These are phyloP conservation scores for Beta lomatogona DNA, from an alignment of 179 eudicot species.

Conservation along the genomic window DNA sequence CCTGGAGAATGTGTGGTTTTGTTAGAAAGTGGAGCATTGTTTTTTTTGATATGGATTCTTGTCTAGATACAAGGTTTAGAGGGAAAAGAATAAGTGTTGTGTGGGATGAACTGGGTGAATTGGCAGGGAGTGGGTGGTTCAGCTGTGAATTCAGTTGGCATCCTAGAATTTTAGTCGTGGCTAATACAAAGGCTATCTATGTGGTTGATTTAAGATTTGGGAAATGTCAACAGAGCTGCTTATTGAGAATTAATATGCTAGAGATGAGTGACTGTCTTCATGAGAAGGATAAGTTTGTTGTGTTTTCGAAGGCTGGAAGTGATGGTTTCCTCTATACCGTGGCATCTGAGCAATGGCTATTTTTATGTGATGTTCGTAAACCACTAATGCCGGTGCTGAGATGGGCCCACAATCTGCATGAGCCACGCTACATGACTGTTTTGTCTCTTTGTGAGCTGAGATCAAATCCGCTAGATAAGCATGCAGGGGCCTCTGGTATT, in stretches of 20 bases:
- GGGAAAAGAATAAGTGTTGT: conserved; percentile 46
- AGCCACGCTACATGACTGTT: conserved; percentile 53
- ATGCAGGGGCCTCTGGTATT: conserved; percentile 55
- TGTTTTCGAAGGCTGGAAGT: conserved; percentile 58
- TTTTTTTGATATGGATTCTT: conserved; percentile 47
- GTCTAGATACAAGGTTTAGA: conserved; percentile 23
- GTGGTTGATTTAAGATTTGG: conserved; percentile 63
- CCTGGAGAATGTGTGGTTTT: conserved; percentile 32
- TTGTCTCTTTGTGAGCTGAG: conserved; percentile 56
- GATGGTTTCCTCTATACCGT: conserved; percentile 55
- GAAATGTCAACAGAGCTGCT: conserved; percentile 40
- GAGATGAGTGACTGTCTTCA: conserved; percentile 15
- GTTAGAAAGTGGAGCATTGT: conserved; percentile 35
- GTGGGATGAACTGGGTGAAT: conserved; percentile 39
- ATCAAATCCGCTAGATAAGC: conserved; percentile 43
- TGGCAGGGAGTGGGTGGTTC: conserved; percentile 54
- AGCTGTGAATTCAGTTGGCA: conserved; percentile 89
- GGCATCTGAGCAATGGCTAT: conserved; percentile 53
- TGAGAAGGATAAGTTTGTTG: conserved; percentile 51
- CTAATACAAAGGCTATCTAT: conserved; percentile 56
- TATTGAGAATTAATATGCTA: conserved; percentile 48
- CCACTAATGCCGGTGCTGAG: conserved; percentile 64
- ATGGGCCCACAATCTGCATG: conserved; percentile 65
- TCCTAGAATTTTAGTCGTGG: conserved; percentile 65
- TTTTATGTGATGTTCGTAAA: conserved; percentile 71